Evolutionary conservation across 306 rosid species (phyloP).

Genomic region (Vicia villosa): DNA sequence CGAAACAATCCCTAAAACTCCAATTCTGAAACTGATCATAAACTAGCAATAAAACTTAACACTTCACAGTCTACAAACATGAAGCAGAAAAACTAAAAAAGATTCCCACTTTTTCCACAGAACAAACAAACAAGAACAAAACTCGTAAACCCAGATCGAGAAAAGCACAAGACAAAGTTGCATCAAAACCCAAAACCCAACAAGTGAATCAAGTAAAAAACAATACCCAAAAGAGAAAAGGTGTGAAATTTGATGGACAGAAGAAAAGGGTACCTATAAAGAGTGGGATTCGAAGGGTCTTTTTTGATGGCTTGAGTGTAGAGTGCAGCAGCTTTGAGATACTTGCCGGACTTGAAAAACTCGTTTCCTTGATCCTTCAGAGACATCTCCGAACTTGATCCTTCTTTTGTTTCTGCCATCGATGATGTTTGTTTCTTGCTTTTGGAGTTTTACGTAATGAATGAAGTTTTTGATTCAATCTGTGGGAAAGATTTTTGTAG

Average conservation of each 20-base stretch:
- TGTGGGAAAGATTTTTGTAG: slow-evolving; percentile 12
- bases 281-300: slow-evolving; percentile 86
- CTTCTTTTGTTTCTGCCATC: slow-evolving; percentile 65
- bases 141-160: slow-evolving; percentile 19
- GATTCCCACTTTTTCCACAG: neutral
- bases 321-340: slow-evolving; percentile 91
- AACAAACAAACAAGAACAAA: neutral
- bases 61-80: neutral
- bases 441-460: neutral
- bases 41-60: slow-evolving; percentile 10
- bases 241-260: neutral
- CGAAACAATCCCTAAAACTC: slow-evolving; percentile 11
- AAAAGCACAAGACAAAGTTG: slow-evolving; percentile 26
- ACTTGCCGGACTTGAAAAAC: slow-evolving; percentile 87
- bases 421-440: neutral
- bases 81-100: neutral
- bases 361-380: slow-evolving; percentile 93
- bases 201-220: neutral
- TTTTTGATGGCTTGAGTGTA: slow-evolving; percentile 97
- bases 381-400: slow-evolving; percentile 51
- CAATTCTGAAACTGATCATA: slow-evolving; percentile 1
- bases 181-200: slow-evolving; percentile 5
- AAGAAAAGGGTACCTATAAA: slow-evolving; percentile 63
- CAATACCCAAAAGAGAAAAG: slow-evolving; percentile 1
- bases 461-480: neutral